Evolutionary conservation across 305 asterid genomes (phyloP).

Genomic region (Ilex paraguariensis): DNA sequence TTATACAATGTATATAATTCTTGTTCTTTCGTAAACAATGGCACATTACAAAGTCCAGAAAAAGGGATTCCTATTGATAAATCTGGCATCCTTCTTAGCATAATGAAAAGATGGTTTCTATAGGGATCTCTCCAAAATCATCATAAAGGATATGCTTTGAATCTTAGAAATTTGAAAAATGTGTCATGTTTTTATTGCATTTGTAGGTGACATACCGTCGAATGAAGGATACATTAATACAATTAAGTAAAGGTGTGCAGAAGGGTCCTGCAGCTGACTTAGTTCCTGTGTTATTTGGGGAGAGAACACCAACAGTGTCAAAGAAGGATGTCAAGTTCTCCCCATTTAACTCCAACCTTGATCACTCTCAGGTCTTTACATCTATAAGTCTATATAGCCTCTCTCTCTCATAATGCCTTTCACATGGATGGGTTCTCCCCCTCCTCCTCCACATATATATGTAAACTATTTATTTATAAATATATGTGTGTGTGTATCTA

Average conservation of each 20-base stretch:
- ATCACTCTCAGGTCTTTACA: constrained; percentile 79
- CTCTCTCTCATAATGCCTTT: neutral
- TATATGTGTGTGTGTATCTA: constrained; percentile 7
- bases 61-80: neutral
- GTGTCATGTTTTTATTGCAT: constrained; percentile 12
- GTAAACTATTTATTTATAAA: too few species aligned
- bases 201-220: constrained; percentile 87
- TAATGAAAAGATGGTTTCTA: neutral
- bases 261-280: constrained; percentile 92
- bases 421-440: too few species aligned
- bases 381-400: constrained; percentile 3
- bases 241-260: constrained; percentile 83
- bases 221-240: constrained; percentile 84
- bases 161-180: constrained; percentile 1
- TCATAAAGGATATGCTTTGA: neutral
- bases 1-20: too few species aligned
- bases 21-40: too few species aligned
- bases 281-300: constrained; percentile 94
- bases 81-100: neutral
- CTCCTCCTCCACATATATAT: too few species aligned
- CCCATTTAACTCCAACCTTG: constrained; percentile 63
- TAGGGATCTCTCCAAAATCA: neutral
- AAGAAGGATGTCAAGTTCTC: constrained; percentile 75
- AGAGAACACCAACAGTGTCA: constrained; percentile 54
- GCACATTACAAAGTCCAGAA: neutral